Base-by-base conservation (phyloP, 1,284 basidiomycete species). In the Hypsizygus ulmarius region DNA sequence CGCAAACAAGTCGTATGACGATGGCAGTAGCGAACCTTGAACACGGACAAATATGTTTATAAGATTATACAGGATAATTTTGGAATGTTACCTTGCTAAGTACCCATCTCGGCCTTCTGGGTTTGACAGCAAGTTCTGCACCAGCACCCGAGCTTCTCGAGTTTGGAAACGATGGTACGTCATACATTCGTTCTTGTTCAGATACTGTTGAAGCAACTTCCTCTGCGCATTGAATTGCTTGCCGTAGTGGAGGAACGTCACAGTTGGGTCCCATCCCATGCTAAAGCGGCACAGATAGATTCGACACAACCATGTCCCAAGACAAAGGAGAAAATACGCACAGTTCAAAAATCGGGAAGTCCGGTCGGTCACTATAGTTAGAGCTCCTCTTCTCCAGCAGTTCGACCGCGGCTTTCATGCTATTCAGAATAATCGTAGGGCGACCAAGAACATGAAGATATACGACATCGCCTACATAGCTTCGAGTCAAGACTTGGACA, bases 381-480 rank as follows among this genome's bases (percentile, higher is more conserved):
- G 51, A 43, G 33, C 59, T 58, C 38, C 53, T 48, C n/a, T 53
- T 55, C 2, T 63, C 61, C 8, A 64, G 55, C 12, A 64, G 44
- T 12, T 58, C 60, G 6, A 45, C 38, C 8, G 53, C 50, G 5
- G 56, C 52, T 29, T 55, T 40, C 3, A 54, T 15, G 25, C 55
- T 58, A 34, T 62, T 59, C 25, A 63, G 40, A 2, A 64, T 48
- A 18, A 63, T 51, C 12, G 63, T 50, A 11, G 56, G 46, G 21
- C 52, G 45, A 1, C 57, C 56, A 16, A 54, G 47, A 14, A 60
- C 40, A 2, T 43, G 35, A 10, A 59, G 40, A 28, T 55, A 45
- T 9, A 59, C 43, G 9, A 59, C 52, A 37, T 51, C 50, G 33
- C 59, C 59, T 60, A 28, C 6, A 14, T 18, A 29, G 12, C n/a